Percentiles rank a stretch among this genome's conserved stretches.
Conservation (phyloP, 495 filamentous ascomycete species). For the Neurospora sp. region DNA sequence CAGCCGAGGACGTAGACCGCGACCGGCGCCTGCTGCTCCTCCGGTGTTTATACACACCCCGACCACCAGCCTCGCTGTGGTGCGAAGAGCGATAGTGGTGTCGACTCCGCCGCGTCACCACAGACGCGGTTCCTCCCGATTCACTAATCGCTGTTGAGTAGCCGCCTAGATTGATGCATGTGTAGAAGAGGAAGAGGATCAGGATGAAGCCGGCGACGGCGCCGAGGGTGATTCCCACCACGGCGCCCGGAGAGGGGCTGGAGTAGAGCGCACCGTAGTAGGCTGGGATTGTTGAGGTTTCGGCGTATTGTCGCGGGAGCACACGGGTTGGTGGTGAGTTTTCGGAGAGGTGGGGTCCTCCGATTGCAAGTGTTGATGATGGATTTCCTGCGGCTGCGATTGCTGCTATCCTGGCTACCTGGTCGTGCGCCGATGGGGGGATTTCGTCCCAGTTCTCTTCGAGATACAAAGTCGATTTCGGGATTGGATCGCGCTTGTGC, state of each 20-base stretch:
- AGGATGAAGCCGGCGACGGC: slow-evolving; percentile 74
- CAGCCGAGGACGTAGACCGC: background rate
- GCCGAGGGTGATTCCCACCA: slow-evolving; percentile 80
- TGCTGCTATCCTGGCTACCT: background rate
- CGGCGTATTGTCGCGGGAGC: background rate
- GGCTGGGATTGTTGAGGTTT: slow-evolving; percentile 45
- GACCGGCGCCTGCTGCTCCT: background rate
- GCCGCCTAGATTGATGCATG: slow-evolving; percentile 45
- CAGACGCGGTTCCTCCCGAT: slow-evolving; percentile 23
- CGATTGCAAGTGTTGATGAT: background rate
- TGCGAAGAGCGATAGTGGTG: slow-evolving; percentile 12
- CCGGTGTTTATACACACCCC: background rate
- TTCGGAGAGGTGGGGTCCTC: background rate
- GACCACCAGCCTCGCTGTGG: background rate
- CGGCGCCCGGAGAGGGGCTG: slow-evolving; percentile 56
- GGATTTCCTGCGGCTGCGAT: background rate
- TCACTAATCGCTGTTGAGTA: slow-evolving; percentile 9
- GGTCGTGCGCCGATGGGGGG: background rate
- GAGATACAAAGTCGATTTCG: background rate
- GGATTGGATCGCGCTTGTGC: background rate
- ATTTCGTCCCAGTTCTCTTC: background rate
- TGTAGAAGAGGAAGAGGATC: slow-evolving; percentile 64
- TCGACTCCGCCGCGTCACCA: slow-evolving; percentile 23
- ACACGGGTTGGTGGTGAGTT: background rate
- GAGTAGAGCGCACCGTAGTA: slow-evolving; percentile 53